Conservation (phyloP, 208 protist species). For the Naegleria fowleri region DNA sequence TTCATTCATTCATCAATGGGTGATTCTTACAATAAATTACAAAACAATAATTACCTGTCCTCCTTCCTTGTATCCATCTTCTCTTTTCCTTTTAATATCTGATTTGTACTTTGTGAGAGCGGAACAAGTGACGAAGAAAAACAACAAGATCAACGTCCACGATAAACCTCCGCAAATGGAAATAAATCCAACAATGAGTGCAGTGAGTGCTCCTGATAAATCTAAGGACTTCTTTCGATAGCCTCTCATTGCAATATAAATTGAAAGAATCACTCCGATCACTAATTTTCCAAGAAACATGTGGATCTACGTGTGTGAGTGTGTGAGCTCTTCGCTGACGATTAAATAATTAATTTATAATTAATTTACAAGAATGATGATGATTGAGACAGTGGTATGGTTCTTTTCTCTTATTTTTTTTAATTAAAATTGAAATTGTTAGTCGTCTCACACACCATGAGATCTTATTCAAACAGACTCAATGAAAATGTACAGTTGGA, state of each 20-base stretch:
- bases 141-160: not conserved
- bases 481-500: too few species aligned
- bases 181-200: constrained; percentile 5
- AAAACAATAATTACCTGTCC: not conserved
- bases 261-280: not conserved
- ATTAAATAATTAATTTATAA: too few species aligned
- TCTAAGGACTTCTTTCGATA: not conserved
- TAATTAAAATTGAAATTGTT: too few species aligned
- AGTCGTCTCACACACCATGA: too few species aligned
- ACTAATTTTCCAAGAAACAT: not conserved
- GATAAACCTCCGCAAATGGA: not conserved
- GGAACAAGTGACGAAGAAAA: not conserved
- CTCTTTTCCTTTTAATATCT: constrained; percentile 22
- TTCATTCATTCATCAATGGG: too few species aligned
- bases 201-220: not conserved
- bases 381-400: too few species aligned
- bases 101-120: constrained; percentile 12
- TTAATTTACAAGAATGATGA: too few species aligned
- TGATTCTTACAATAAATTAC: too few species aligned
- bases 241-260: not conserved
- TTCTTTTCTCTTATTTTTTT: too few species aligned
- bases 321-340: too few species aligned
- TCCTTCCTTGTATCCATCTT: constrained; percentile 16
- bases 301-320: too few species aligned
- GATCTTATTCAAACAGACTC: too few species aligned